phyloP scores from a whole-genome alignment of 2,329 filamentous ascomycete species.

The Neodidymelliopsis sp. region DNA sequence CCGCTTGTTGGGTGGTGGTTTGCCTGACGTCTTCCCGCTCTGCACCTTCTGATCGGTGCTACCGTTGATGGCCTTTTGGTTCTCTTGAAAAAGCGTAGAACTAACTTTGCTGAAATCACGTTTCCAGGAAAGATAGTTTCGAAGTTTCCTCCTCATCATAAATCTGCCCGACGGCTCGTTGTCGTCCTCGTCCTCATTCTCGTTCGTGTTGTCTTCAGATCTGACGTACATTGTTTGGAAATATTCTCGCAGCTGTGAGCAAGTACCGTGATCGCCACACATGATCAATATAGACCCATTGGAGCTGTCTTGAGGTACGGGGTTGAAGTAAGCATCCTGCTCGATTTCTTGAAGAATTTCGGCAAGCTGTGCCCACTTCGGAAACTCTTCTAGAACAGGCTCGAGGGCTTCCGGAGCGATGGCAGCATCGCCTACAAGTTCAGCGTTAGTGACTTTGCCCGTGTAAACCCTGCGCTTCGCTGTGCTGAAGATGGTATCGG shows the following conservation, averaged over 20 bases:
- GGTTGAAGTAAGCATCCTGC: conserved; percentile 84
- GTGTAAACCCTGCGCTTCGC: conserved; percentile 89
- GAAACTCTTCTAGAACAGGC: conserved; percentile 89
- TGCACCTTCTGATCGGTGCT: conserved; percentile 65
- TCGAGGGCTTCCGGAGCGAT: conserved; percentile 68
- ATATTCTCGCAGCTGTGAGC: conserved; percentile 88
- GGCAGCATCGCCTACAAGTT: conserved; percentile 55
- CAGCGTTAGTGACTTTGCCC: conserved; percentile 69
- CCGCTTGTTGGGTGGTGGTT: conserved; percentile 82
- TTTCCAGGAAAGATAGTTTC: conserved; percentile 91
- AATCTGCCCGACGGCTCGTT: conserved; percentile 74
- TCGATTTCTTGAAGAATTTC: conserved; percentile 95
- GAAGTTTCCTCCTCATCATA: conserved; percentile 88
- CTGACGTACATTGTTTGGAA: conserved; percentile 87
- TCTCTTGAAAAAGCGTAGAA: conserved; percentile 77
- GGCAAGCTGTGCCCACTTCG: conserved; percentile 90
- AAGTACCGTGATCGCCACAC: conserved; percentile 88
- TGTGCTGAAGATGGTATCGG: conserved; percentile 91
- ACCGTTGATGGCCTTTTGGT: conserved; percentile 76
- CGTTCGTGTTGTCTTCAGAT: conserved; percentile 53
- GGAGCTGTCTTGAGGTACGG: conserved; percentile 77
- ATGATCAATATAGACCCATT: conserved; percentile 95
- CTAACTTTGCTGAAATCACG: conserved; percentile 86
- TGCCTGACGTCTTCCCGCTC: conserved; percentile 59
- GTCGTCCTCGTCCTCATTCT: conserved; percentile 61